phyloP scores from a whole-genome alignment of 805 yeast genomes.

The Kazachstania bromeliacearum region DNA sequence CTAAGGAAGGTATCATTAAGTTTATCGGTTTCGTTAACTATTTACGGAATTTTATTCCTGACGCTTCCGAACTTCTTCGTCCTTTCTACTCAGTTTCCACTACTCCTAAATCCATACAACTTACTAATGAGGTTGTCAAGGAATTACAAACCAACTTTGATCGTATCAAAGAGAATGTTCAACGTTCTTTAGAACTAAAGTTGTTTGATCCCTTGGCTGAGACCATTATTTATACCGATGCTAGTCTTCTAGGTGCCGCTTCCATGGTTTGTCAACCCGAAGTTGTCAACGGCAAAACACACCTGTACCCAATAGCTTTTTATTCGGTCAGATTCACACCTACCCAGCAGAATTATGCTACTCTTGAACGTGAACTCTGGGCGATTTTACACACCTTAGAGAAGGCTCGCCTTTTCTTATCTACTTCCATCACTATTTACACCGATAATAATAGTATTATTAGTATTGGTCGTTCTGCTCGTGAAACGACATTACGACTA shows the following conservation, averaged over 20 bases:
- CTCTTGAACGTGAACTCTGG: constrained; percentile 1
- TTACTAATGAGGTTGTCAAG: background rate
- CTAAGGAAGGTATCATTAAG: constrained; percentile 3
- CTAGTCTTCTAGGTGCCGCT: constrained; percentile 2
- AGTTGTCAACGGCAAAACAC: background rate
- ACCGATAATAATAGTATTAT: constrained; percentile 4
- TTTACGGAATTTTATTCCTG: constrained; percentile 4
- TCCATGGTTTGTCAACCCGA: constrained; percentile 3
- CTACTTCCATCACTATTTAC: background rate
- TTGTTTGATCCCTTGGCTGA: constrained; percentile 2
- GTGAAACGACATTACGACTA: background rate
- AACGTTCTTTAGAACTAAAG: background rate
- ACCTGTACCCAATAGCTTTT: constrained; percentile 1
- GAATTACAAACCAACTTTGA: background rate
- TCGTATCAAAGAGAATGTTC: background rate
- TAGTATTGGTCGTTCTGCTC: background rate
- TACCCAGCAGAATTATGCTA: background rate
- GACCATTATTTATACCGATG: constrained; percentile 1
- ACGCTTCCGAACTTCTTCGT: background rate
- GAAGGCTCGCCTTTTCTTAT: background rate
- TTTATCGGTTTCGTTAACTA: constrained; percentile 5
- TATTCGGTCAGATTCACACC: constrained; percentile 1
- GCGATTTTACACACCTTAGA: constrained; percentile 2
- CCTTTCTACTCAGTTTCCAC: background rate
- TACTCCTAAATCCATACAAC: background rate